phyloP scores from a whole-genome alignment of 1,284 basidiomycete species.

The Gomphus bonarii region DNA sequence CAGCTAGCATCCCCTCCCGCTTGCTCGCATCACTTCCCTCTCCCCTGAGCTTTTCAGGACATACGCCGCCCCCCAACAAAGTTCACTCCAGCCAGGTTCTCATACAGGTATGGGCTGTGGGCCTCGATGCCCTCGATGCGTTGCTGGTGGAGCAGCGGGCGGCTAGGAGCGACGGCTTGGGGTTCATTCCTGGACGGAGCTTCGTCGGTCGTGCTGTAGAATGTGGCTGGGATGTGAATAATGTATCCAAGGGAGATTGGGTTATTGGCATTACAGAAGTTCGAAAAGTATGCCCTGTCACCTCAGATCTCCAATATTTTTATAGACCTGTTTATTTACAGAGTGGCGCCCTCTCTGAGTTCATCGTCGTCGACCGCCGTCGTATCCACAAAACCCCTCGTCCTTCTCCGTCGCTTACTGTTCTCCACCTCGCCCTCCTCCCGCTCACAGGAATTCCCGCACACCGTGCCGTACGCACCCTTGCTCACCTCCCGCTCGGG shows the following conservation, averaged over 20 bases:
- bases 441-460: slow-evolving; percentile 69
- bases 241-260: slow-evolving; percentile 67
- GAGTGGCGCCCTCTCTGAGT: slow-evolving; percentile 78
- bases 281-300: slow-evolving; percentile 47
- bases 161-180: slow-evolving; percentile 32
- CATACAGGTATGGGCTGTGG: slow-evolving; percentile 80
- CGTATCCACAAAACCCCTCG: slow-evolving; percentile 64
- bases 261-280: slow-evolving; percentile 70
- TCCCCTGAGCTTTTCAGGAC: slow-evolving; percentile 46
- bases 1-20: slow-evolving; percentile 27
- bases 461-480: slow-evolving; percentile 65
- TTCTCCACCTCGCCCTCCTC: slow-evolving; percentile 74
- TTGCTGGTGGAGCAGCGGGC: slow-evolving; percentile 43
- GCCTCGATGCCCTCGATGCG: slow-evolving; percentile 63
- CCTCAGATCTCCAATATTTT: not conserved
- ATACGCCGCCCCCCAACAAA: slow-evolving; percentile 65
- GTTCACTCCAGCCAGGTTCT: slow-evolving; percentile 59
- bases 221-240: slow-evolving; percentile 71
- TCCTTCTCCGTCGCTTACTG: slow-evolving; percentile 27
- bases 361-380: slow-evolving; percentile 70
- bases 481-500: slow-evolving; percentile 18
- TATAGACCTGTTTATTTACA: slow-evolving; percentile 21
- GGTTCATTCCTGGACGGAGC: slow-evolving; percentile 73
- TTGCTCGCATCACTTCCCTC: slow-evolving; percentile 26
- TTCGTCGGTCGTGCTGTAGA: slow-evolving; percentile 75